Base-by-base conservation (phyloP, 2,329 filamentous ascomycete species). In the Rhynchosporium agropyri region DNA sequence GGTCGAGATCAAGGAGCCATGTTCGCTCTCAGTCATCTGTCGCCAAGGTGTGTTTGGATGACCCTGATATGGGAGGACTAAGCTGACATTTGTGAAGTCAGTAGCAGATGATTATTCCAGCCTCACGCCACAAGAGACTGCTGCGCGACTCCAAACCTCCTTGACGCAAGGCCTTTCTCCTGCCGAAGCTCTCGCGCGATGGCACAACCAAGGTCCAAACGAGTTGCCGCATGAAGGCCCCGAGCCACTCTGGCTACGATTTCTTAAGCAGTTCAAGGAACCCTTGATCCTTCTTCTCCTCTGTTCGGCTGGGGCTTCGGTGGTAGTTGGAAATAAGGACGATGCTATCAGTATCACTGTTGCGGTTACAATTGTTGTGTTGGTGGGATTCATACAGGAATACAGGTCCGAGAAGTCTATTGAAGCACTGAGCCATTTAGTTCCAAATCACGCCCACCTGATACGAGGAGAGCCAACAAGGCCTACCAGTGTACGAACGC, bases 351-450 rank as follows among this genome's bases (percentile, higher is more conserved):
- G 94, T 76, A 99, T 99, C 73, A 90, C 94, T 0, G 88, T 97
- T 38, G 95, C 95, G 1, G 95, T 99, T 28, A 97, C 93, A 31
- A 99, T 99, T 70, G 95, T 99, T 5, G 93, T 99, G 29, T 90
- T 89, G 0, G 95, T 99, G 48, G 95, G 94, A 1, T 99, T 99
- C 71, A 87, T 98, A 58, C 95, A 99, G 75, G 95, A 99, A 77
- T 99, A 99, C 76, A 84, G 95, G 63, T 98, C 95, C 7, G 95
- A 99, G 75, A 96, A 99, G 77, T 98, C 94, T 2, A 87, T 99
- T 68, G 95, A 99, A 77, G 95, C 95, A 26, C 80, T 99, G 69
- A 97, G 90, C 73, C 91, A 95, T 71, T 80, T 99, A 31, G 94
- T 99, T 0, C 96, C 95, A 33, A 96, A 98, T 75, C 92, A 93